Evolutionary conservation across 179 eudicot genomes (phyloP), one percentile per base, ranked within the genome.

Genomic region (Pouteria campechiana): DNA sequence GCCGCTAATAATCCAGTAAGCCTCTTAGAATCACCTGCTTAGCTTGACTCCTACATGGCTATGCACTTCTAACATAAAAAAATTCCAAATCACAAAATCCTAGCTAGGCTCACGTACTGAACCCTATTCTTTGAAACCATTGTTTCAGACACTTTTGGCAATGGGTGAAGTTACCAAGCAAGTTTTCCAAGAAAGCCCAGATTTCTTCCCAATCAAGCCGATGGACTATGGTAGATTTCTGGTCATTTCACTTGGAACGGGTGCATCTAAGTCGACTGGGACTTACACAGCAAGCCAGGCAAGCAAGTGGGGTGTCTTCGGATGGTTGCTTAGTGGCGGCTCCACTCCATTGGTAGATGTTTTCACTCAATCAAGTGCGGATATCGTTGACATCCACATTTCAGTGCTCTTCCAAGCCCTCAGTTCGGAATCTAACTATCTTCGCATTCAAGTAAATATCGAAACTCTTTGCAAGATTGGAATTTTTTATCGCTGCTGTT

Each of bases 1-100:
- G 94, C 76, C 8, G 84, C 77, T 19, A 73, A 70, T 35, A 88
- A 84, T 58, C 97, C 94, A 2, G 97, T 84, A 50, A n/a, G 8
- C 11, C 33, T 12, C 10, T 9, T 37, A 32, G 11, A 13, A 34
- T 34, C 43, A 15, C 15, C 11, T 5, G n/a, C 19, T 38, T 15
- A 6, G 8, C 10, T 9, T 12, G 9, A 38, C 8, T 38, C n/a
- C n/a, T n/a, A n/a, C n/a, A n/a, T n/a, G n/a, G n/a, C n/a, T n/a
- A n/a, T n/a, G n/a, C n/a, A n/a, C n/a, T n/a, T n/a, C n/a, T n/a
- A n/a, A n/a, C n/a, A n/a, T n/a, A n/a, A n/a, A n/a, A n/a, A n/a
- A n/a, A n/a, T n/a, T n/a, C n/a, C n/a, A n/a, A n/a, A n/a, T n/a
- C n/a, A n/a, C n/a, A n/a, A n/a, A n/a, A n/a, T n/a, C n/a, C n/a